Evolutionary conservation across 2,329 filamentous ascomycete genomes (phyloP), one percentile per base, ranked within the genome.

Genomic region (Colletotrichum camelliae): DNA sequence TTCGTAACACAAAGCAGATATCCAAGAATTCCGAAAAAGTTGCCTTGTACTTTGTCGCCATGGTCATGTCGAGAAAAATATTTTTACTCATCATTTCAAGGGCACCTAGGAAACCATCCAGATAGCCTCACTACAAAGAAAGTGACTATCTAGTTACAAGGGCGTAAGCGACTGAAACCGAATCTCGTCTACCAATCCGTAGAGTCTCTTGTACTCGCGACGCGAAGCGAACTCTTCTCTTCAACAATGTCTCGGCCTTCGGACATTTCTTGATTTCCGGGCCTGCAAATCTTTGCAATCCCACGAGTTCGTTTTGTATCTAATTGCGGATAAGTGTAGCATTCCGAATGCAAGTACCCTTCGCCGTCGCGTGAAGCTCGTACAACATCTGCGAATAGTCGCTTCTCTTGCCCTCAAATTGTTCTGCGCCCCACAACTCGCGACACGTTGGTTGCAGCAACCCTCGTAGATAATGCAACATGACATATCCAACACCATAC

Each of bases 1-100:
- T 21, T 21, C 3, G 6, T 21, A 21, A 21, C 10, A 52, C 43
- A 52, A 52, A 52, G 43, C 3, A 4, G 7, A 52, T 1, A 10
- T 21, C n/a, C 43, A 52, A 7, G n/a, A 1, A 52, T 33, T 33
- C 10, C 31, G 31, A 52, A 21, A 0, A 4, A 52, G 21, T 1
- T 2, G n/a, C 43, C 43, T 52, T n/a, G 43, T 1, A 13, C 43
- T 52, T 52, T 52, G 43, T 13, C 3, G 7, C 4, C 0, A 48
- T 48, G n/a, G n/a, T 48, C 43, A 13, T 52, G 13, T 1, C 3
- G 6, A 0, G 2, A 5, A 2, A 0, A 52, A 52, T 0, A 21
- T 52, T 7, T 1, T 21, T 12, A 0, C 18, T 48, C 12, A 0
- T 4, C 2, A 21, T 21, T n/a, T 52, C n/a, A 52, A 21, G n/a